Base-by-base conservation (phyloP, 495 filamentous ascomycete species). In the Aspergillus bridgeri region DNA sequence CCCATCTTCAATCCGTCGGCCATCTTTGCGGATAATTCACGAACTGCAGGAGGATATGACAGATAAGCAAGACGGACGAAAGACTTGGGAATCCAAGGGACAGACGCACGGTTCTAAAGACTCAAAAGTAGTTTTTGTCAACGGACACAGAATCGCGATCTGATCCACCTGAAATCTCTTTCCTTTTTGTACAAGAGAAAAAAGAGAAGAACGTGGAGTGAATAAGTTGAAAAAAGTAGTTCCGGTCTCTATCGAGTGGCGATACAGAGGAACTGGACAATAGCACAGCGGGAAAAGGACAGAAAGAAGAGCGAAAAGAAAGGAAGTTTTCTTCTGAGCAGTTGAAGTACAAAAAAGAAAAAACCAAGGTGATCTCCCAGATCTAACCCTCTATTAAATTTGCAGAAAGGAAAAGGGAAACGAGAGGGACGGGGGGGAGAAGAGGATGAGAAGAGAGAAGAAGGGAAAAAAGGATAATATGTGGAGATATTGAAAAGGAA, bases 1-100 rank as follows among this genome's bases (percentile, higher is more conserved):
- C 83, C 85, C 89, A 97, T 92, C 73, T 92, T 91, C 63, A 98
- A 85, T 78, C 95, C 86, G 74, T 96, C 92, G 74, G 94, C 93
- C 94, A 98, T 98, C 64, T 71, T 86, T 79, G 66, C 69, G 79
- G 60, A 57, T 71, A 51, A 57, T 59, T 67, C 55, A 74, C 60
- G 53, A 56, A 60, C 51, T 69, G 55, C 22, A 22, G 11, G 9
- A 53, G 60, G 17, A 42, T 11, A 53, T 19, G n/a, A 54, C 15
- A 21, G 56, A 56, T 64, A 49, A 59, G 58, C 47, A 46, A 59
- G 38, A 25, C 25, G 27, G 38, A 19, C 42, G 9, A 15, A 2
- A 9, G 9, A 15, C 33, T 38, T 15, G 8, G 13, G 6, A 38
- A 15, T 15, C 33, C 6, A 38, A 38, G 0, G 33, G 7, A 48